Base-by-base conservation (phyloP, 177 flowering plant genomes). In the Vitis hybrid region DNA sequence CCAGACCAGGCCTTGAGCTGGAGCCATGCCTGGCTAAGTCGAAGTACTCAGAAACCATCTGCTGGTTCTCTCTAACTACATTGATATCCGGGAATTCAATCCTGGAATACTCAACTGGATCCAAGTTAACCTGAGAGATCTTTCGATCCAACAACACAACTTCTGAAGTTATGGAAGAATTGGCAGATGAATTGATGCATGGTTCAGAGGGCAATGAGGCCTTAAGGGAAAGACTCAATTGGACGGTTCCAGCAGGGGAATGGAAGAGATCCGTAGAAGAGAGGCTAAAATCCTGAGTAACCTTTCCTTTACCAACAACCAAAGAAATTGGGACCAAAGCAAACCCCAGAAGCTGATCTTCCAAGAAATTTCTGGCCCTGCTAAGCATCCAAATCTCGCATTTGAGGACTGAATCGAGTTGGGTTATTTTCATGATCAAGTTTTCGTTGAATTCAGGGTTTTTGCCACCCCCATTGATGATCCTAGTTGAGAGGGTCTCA, bases 321-420 rank as follows among this genome's bases (percentile, higher is more conserved):
- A 77, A 68, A 11, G 90, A 83, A 60, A 91, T 63, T 0, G 92
- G 94, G 24, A 93, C 91, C 60, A 91, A 64, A 63, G 92, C 80
- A 64, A 93, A 90, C 11, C 98, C 98, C 62, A 93, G 58, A 3
- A 93, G 87, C 79, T 93, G 98, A 81, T 93, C 98, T 71, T 93
- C 97, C 84, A 93, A 64, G 71, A 51, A 83, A 67, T 82, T 84
- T 69, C 88, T 85, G 6, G 83, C 94, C 72, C 97, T 76, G 73
- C 98, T 93, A 6, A 86, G 79, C 98, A 93, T 91, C 97, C 97
- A 93, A 35, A 93, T 88, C 83, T 93, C 98, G 67, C 98, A 93
- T 82, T 91, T 93, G 59, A 93, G 88, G 51, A 88, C 88, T 0
- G 92, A 78, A 56, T 91, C 96, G 0, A 73, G 32, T 35, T 89